Percentiles rank a stretch among this genome's conserved stretches.
These are phyloP conservation scores for Claviceps purpurea DNA, from an alignment of 2,329 filamentous ascomycete genomes.

Conservation along the genomic window DNA sequence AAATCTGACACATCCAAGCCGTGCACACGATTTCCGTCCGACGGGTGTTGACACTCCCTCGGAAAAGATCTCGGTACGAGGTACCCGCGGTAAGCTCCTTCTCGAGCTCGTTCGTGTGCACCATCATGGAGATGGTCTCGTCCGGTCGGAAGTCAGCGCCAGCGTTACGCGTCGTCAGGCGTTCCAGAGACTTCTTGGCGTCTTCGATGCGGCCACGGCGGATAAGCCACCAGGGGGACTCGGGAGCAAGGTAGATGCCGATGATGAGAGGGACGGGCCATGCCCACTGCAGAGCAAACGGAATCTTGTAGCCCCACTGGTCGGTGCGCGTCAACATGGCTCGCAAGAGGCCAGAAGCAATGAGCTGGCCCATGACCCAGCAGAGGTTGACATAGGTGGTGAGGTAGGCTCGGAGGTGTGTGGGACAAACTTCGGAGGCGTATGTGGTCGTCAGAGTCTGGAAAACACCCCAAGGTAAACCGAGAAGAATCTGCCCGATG, in stretches of 20 bases:
- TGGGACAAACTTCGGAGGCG: conserved; percentile 32
- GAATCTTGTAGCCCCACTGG: conserved; percentile 33
- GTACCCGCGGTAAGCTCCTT: conserved; percentile 25
- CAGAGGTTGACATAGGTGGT: conserved; percentile 36
- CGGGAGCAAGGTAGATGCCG: conserved; percentile 30
- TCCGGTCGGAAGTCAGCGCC: conserved; percentile 23
- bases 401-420: conserved; percentile 33
- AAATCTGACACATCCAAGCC: conserved; percentile 28
- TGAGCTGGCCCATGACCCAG: conserved; percentile 35
- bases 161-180: conserved; percentile 26
- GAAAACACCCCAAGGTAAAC: conserved; percentile 34
- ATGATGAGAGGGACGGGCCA: conserved; percentile 32
- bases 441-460: conserved; percentile 34
- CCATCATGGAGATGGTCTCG: conserved; percentile 35
- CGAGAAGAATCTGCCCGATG: conserved; percentile 31
- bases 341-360: conserved; percentile 29
- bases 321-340: conserved; percentile 23
- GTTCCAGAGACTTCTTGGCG: conserved; percentile 23
- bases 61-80: conserved; percentile 34
- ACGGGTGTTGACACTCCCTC: conserved; percentile 26
- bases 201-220: conserved; percentile 25
- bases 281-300: conserved; percentile 36
- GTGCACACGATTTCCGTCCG: conserved; percentile 32
- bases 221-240: conserved; percentile 38
- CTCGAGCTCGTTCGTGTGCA: conserved; percentile 36